Base-by-base conservation (phyloP, 768 basidiomycete genomes). In the Xerocomus brunneocitrinus region DNA sequence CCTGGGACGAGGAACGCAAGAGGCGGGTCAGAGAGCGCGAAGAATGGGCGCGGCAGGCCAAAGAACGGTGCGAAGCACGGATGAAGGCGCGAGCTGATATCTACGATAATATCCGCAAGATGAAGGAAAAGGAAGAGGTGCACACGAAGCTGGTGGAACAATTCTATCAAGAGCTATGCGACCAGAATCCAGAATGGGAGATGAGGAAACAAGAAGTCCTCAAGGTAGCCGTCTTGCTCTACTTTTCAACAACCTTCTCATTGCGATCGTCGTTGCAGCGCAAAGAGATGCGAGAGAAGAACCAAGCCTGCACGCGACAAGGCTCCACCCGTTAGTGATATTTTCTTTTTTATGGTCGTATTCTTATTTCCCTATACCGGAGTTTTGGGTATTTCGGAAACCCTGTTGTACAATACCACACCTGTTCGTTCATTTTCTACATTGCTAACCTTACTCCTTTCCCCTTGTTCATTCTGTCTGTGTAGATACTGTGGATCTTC, bases 141-240 rank as follows among this genome's bases (percentile, higher is more conserved):
- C 73, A 76, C 39, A 53, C 71, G 5, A 66, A 69, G 43, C 69
- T 83, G 63, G 77, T 79, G 3, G 74, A 79, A 38, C 76, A 80
- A 39, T 75, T 85, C 61, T 71, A 85, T 44, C 73, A 78, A 38
- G 79, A 80, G 38, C 73, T 87, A 53, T 72, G 79, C 52, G 71
- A 76, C 38, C 66, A 72, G 50, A 82, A 79, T 59, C 85, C 85
- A 35, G 85, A 85, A 54, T 84, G 84, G 79, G 77, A 80, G 55
- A 73, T 73, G 22, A 76, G 85, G 49, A 74, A 75, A 63, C 74
- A 74, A 60, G 77, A 76, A 50, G 75, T 75, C 4, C 70, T 79
- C 56, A 71, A 76, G 72, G 85, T 83, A 56, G 54, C 73, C 27
- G n/a, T 39, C 16, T n/a, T 50, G 49, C 19, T 46, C 50, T 16